phyloP scores from a whole-genome alignment of 164 flowering plant genomes.

The Sextonia rubra region DNA sequence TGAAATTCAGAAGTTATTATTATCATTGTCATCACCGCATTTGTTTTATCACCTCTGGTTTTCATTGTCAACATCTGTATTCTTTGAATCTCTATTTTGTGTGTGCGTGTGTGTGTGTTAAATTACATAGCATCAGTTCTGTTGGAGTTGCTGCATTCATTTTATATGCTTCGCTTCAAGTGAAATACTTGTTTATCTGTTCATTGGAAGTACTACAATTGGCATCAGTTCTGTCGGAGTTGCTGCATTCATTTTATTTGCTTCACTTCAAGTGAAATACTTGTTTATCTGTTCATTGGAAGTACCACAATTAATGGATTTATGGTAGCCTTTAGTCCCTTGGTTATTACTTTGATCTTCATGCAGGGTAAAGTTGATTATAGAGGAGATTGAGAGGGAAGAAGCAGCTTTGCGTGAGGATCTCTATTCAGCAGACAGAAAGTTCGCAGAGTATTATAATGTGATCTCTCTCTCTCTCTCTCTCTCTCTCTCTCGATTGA shows the following conservation, averaged over 20 bases:
- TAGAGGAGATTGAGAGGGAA: constrained; percentile 92
- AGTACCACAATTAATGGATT: not conserved
- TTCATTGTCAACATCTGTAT: not conserved
- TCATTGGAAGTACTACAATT: not conserved
- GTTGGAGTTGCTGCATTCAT: not conserved
- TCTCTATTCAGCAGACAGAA: constrained; percentile 87
- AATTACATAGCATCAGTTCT: not conserved
- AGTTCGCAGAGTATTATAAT: constrained; percentile 90
- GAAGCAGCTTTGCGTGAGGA: constrained; percentile 81
- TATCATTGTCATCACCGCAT: not conserved
- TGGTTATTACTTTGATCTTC: constrained; percentile 3
- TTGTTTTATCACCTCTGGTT: not conserved
- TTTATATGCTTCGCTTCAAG: not conserved
- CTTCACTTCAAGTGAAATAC: not conserved
- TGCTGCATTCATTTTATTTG: not conserved
- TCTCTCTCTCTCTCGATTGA: constrained; percentile 4
- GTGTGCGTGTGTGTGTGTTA: not conserved
- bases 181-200: not conserved
- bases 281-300: not conserved
- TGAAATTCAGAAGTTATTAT: not conserved
- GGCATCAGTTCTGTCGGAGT: not conserved
- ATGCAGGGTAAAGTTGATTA: constrained; percentile 73
- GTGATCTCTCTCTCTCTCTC: constrained; percentile 30
- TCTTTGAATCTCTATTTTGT: not conserved
- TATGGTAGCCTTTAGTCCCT: not conserved